Base-by-base conservation (phyloP, 2,329 filamentous ascomycete species). In the Beauveria sp. region DNA sequence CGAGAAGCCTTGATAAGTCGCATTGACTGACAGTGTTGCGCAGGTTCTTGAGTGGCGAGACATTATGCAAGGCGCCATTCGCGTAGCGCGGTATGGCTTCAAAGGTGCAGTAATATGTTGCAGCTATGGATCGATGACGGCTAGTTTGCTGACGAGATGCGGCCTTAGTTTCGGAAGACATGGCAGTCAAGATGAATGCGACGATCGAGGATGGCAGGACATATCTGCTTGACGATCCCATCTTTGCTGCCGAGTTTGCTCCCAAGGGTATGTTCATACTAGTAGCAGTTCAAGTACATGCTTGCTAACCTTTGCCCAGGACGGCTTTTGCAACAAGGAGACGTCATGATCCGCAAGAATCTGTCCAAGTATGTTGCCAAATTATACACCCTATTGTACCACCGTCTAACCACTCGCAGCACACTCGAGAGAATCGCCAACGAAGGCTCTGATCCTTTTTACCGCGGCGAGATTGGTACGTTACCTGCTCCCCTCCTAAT, bases 211-310 rank as follows among this genome's bases (percentile, higher is more conserved):
- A 66, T 8, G 66, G 68, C 1, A 65, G 69, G 55, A 77, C 91
- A 66, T 96, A 96, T 68, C 76, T 97, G 0, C 77, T 86, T 0
- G 80, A 89, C 3, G 86, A 97, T 62, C 86, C 88, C 0, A 83
- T 85, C 3, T 98, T 91, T 88, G 91, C 93, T 0, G 73, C 89
- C 53, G 93, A 97, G 71, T 97, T 97, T 76, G 92, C 91, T 2
- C 91, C 91, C 0, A 86, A 93, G 64, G 93, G 79, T 77, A 62
- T 20, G 65, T 54, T 10, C 9, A 10, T 18, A 18, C 12, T n/a
- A 16, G 3, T 42, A 48, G 34, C 42, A n/a, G 3, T 5, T 1
- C n/a, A 7, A 16, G 20, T n/a, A 1, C 18, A 42, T 12, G 50
- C 3, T 18, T 9, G 6, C 14, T 26, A 34, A 46, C 10, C 3